A percentile compares a stretch with the other conserved stretches of the same genome.
phyloP scores from a whole-genome alignment of 2,329 filamentous ascomycete genomes.

The Phaeosphaeria sp. region DNA sequence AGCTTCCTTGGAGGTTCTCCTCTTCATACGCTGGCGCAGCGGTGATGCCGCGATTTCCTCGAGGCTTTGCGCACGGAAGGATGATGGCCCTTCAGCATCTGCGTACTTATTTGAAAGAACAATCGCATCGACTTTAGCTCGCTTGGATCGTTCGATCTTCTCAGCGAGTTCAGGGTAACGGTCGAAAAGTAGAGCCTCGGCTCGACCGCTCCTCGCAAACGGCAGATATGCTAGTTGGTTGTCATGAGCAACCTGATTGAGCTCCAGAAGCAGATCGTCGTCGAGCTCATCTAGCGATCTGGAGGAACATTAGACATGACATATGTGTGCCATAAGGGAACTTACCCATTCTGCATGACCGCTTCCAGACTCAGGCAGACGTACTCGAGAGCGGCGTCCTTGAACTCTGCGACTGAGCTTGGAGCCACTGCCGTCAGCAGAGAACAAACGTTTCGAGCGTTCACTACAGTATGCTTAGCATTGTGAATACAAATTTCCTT shows the following conservation, averaged over 20 bases:
- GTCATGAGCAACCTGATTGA: slow-evolving; percentile 79
- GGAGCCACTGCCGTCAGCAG: slow-evolving; percentile 86
- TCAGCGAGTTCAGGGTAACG: slow-evolving; percentile 67
- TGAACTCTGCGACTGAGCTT: slow-evolving; percentile 83
- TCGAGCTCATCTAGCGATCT: slow-evolving; percentile 84
- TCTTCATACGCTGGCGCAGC: slow-evolving; percentile 51
- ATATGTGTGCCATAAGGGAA: not conserved
- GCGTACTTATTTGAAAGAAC: slow-evolving; percentile 68
- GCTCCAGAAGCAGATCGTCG: slow-evolving; percentile 77
- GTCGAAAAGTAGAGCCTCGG: slow-evolving; percentile 70
- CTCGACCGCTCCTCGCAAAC: slow-evolving; percentile 76
- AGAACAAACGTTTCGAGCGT: slow-evolving; percentile 77
- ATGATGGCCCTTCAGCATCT: slow-evolving; percentile 71
- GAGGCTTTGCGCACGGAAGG: slow-evolving; percentile 67
- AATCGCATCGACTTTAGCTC: slow-evolving; percentile 77
- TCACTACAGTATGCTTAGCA: slow-evolving; percentile 31
- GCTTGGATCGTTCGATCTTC: slow-evolving; percentile 72
- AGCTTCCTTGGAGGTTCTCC: slow-evolving; percentile 52
- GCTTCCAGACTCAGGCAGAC: slow-evolving; percentile 89
- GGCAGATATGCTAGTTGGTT: slow-evolving; percentile 83
- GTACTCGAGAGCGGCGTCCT: slow-evolving; percentile 86
- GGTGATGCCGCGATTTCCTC: slow-evolving; percentile 66
- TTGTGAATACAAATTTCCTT: slow-evolving; percentile 16
- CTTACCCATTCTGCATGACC: slow-evolving; percentile 83
- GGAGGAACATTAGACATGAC: slow-evolving; percentile 15